Percentiles rank a stretch among this genome's conserved stretches.
These are phyloP conservation scores for Aspergillus alliaceus DNA, from an alignment of 2,329 filamentous ascomycete species.

Conservation along the genomic window DNA sequence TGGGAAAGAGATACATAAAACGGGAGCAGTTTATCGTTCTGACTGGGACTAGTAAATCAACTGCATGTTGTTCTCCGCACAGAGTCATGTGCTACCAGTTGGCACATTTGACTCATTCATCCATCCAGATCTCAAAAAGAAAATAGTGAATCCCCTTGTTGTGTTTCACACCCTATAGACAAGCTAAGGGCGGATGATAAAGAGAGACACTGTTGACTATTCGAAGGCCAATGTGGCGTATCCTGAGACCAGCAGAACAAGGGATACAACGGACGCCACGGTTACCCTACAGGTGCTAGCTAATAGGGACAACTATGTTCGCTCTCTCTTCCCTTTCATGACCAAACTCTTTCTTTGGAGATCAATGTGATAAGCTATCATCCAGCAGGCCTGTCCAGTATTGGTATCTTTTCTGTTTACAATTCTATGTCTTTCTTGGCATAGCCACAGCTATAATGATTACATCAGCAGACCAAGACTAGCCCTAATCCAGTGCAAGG, in stretches of 20 bases:
- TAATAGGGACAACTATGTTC: background rate
- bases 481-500: conserved; percentile 26
- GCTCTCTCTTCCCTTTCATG: background rate
- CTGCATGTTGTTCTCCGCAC: background rate
- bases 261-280: conserved; percentile 14
- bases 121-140: too few relatives aligned
- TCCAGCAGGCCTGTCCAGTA: background rate
- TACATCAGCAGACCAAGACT: conserved; percentile 21
- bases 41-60: background rate
- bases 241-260: conserved; percentile 6
- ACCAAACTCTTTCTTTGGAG: background rate
- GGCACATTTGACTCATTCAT: background rate
- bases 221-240: background rate
- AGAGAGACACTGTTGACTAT: background rate
- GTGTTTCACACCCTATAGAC: background rate
- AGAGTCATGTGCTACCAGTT: background rate
- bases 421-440: background rate
- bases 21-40: background rate
- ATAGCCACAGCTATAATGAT: background rate
- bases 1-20: background rate
- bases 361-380: background rate
- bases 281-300: conserved; percentile 13
- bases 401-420: background rate
- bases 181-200: conserved; percentile 1
- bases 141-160: conserved; percentile 5